Percentiles rank a stretch among this genome's conserved stretches.
These are phyloP conservation scores for Colletotrichum musae DNA, from an alignment of 2,329 filamentous ascomycete species.

Conservation along the genomic window DNA sequence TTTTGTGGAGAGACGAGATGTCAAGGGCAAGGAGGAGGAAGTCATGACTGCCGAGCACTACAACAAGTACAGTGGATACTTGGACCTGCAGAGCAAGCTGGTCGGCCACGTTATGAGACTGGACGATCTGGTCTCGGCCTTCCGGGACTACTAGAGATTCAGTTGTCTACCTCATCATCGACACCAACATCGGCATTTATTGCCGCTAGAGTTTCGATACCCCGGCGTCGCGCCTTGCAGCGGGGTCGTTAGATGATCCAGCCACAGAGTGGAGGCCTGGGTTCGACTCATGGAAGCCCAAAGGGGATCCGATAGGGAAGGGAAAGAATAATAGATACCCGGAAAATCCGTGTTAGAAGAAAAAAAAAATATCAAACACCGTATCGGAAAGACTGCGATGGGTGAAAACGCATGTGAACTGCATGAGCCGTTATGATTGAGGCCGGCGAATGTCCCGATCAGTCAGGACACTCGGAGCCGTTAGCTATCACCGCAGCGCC, in stretches of 20 bases:
- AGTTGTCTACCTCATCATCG: neutral
- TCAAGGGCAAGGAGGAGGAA: conserved; percentile 86
- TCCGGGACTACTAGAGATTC: conserved; percentile 75
- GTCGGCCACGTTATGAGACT: conserved; percentile 84
- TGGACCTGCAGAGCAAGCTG: conserved; percentile 79
- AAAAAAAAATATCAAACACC: too few relatives aligned
- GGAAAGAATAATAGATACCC: conserved; percentile 38
- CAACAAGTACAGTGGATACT: conserved; percentile 70
- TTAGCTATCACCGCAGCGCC: conserved; percentile 20
- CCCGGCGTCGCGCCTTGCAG: neutral
- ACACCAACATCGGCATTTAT: neutral
- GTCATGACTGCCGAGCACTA: conserved; percentile 83
- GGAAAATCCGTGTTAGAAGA: conserved; percentile 9
- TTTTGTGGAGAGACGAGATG: conserved; percentile 88
- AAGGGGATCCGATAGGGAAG: conserved; percentile 14
- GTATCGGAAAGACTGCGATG: too few relatives aligned
- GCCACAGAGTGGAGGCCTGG: neutral
- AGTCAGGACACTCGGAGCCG: conserved; percentile 22
- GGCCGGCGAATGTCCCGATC: neutral
- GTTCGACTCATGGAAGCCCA: neutral
- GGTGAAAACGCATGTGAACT: too few relatives aligned
- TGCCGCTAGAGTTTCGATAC: neutral
- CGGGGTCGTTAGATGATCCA: neutral
- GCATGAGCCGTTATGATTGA: neutral
- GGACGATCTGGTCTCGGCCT: conserved; percentile 86